Base-by-base conservation (phyloP, 495 filamentous ascomycete species). In the Xanthoparmelia taractica region DNA sequence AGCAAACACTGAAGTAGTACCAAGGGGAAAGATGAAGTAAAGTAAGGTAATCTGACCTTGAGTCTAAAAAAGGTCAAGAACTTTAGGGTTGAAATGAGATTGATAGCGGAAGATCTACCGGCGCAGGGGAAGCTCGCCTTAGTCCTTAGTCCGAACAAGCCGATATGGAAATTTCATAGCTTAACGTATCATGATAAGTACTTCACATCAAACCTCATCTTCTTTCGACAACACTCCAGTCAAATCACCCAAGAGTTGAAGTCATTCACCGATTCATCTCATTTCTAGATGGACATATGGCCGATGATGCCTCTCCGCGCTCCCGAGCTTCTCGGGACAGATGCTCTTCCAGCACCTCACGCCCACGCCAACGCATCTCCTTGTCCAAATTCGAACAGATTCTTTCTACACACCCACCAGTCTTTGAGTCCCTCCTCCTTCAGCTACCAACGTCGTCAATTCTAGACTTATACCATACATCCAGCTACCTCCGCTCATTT, bases 391-490 rank as follows among this genome's bases (percentile, higher is more conserved):
- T 63, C 40, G 60, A 63, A 34, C 48, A 55, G 18, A 57, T 83
- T 57, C 67, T 85, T 60, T 80, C 80, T 36, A 77, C 80, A 27
- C 77, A 84, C 67, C 76, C 79, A 40, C 81, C 82, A 31, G 75
- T 85, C 54, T 72, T 84, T 59, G 82, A 84, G 69, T 84, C 80
- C 23, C 75, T 85, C 23, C 73, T 84, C 20, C 76, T 80, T n/a
- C 81, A 84, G 58, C 72, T 81, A 38, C 82, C 82, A 41, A 85
- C 83, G 50, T 71, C 79, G 41, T 72, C 82, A 37, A 76, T 85
- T 63, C 70, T 85, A 67, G 76, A 80, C 60, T 79, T 85, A 61
- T 83, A 83, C 65, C 82, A 85, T 62, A 81, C 82, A 40, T 83
- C 80, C 20, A 70, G 70, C 59, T 77, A 80, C 68, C 77, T 85